Evolutionary conservation across 129 eudicot species (phyloP), one percentile per base, ranked within the genome.

Genomic region (Helichrysum umbraculigerum): DNA sequence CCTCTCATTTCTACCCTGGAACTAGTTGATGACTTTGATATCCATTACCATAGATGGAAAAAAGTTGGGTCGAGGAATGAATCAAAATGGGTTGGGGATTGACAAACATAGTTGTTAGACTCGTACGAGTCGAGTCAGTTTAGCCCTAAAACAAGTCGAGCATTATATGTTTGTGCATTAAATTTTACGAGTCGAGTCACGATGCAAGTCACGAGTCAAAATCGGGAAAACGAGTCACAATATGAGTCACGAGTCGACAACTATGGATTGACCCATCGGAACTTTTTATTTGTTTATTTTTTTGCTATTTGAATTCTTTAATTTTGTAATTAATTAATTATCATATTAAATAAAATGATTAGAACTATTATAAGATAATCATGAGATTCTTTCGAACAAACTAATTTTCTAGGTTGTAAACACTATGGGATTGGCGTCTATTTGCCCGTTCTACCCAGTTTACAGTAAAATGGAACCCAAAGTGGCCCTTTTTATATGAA

Each of bases 381-480:
- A 54, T 66, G 73, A 33, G 14, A 1, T 6, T 17, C 68, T 41
- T 54, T 21, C 17, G 21, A 54, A 59, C 66, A 56, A 54, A 76
- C 6, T 7, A 62, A 11, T 41, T 29, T 8, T 4, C 61, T 29
- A 74, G 5, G 39, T 1, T 74, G 62, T 42, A 61, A 47, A 64
- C 51, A 44, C 50, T 17, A 75, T 42, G 62, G 30, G 17, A 41
- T 41, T 22, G 70, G 60, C 15, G 7, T 35, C 68, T 66, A 34
- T 68, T 67, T 66, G 30, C 7, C 44, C 32, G 11, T 57, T 22
- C 42, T 28, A 76, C 68, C 63, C 19, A 7, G 14, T 68, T 77
- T 16, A 68, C 39, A 54, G 16, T 67, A 50, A 76, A 30, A 65
- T 75, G 9, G n/a, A 52, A 66, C 35, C 35, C 73, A 76, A 35